Conservation (phyloP, 2,329 filamentous ascomycete species). For the Fusarium temperatum region DNA sequence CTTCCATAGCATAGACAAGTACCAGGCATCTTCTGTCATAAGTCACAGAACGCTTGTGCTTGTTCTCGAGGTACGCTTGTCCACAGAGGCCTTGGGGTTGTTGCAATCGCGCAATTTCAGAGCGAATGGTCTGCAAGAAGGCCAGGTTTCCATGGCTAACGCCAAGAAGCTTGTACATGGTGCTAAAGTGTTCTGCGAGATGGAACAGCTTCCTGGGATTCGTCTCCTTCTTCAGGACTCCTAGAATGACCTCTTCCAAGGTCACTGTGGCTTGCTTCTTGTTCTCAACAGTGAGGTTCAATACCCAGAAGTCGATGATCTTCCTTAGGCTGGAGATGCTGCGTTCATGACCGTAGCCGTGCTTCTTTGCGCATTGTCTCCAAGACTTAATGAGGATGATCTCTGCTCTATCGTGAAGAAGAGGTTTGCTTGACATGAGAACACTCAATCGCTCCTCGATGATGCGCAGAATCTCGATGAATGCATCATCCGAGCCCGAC, state of each 20-base stretch:
- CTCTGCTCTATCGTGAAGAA: not conserved
- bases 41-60: not conserved
- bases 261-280: not conserved
- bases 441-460: not conserved
- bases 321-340: not conserved
- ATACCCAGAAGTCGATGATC: not conserved
- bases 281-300: not conserved
- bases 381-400: not conserved
- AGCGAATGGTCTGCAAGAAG: not conserved
- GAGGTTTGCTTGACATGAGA: not conserved
- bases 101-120: not conserved
- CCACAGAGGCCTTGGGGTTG: not conserved
- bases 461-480: not conserved
- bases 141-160: not conserved
- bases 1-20: not conserved
- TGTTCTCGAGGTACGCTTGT: not conserved
- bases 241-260: not conserved
- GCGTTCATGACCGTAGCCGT: not conserved
- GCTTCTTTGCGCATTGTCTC: not conserved
- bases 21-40: not conserved
- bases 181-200: not conserved
- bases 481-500: not conserved
- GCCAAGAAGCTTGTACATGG: not conserved
- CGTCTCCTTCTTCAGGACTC: not conserved
- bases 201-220: not conserved